These are phyloP conservation scores for Tolypocladium ophioglossoides DNA, from an alignment of 2,329 filamentous ascomycete genomes.

Conservation along the genomic window DNA sequence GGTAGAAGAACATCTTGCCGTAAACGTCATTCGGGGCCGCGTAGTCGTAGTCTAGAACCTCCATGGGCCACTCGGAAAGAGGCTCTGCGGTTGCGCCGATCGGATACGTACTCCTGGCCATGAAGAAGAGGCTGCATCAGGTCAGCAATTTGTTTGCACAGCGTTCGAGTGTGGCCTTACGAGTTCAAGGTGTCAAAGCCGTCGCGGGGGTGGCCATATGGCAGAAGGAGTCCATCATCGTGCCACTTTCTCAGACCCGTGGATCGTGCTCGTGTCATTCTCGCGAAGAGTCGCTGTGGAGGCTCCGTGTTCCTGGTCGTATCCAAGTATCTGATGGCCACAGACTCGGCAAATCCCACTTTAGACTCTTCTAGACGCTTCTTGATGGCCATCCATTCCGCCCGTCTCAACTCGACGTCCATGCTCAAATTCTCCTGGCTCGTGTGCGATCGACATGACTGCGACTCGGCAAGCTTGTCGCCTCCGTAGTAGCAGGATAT, in stretches of 20 bases:
- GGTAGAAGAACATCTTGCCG: slow-evolving; percentile 17
- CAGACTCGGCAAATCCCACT: not conserved
- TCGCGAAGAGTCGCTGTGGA: not conserved
- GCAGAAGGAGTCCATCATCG: slow-evolving; percentile 12
- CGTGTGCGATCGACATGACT: not conserved
- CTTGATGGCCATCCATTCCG: slow-evolving; percentile 5
- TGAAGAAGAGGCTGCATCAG: slow-evolving; percentile 8
- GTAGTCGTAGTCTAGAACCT: slow-evolving; percentile 9
- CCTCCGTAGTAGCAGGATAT: not conserved
- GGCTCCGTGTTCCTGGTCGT: slow-evolving; percentile 2
- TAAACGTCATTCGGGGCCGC: slow-evolving; percentile 14
- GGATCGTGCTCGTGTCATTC: slow-evolving; percentile 10
- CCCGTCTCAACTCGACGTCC: slow-evolving; percentile 1
- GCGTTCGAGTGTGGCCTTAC: slow-evolving; percentile 5
- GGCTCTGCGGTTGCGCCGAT: slow-evolving; percentile 10
- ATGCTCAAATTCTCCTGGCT: not conserved
- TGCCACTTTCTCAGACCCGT: slow-evolving; percentile 10
- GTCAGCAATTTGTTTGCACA: not conserved
- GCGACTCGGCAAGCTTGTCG: not conserved
- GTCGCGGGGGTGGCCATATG: slow-evolving; percentile 10
- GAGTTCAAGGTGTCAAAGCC: slow-evolving; percentile 9
- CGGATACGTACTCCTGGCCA: not conserved
- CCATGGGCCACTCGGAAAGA: slow-evolving; percentile 17
- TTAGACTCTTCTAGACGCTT: not conserved
- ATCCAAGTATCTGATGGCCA: slow-evolving; percentile 4